Evolutionary conservation across 208 protist species (phyloP).

Genomic region (Acanthamoeba lugdunensis): DNA sequence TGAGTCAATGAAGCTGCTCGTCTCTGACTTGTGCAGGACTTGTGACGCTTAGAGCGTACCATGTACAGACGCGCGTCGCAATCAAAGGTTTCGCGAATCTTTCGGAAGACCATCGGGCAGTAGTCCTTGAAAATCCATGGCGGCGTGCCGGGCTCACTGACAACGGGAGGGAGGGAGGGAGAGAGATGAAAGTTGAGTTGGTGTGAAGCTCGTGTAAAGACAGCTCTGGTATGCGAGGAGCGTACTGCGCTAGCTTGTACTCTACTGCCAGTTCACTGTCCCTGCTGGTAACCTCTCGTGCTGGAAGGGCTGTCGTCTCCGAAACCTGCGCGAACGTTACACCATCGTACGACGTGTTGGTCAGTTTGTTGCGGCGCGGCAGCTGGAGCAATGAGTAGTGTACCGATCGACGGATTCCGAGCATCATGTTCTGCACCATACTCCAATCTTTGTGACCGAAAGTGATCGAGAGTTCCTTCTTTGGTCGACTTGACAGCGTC

Average conservation of each 20-base stretch:
- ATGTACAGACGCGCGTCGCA: slow-evolving; percentile 67
- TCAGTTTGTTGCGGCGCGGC: too few relatives aligned
- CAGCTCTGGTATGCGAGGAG: background rate
- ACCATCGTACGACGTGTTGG: too few relatives aligned
- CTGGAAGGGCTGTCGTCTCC: slow-evolving; percentile 55
- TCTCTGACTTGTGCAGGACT: background rate
- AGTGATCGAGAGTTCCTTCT: slow-evolving; percentile 68
- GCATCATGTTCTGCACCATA: slow-evolving; percentile 72
- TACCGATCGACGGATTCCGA: slow-evolving; percentile 71
- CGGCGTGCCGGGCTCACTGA: slow-evolving; percentile 46
- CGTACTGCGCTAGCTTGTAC: slow-evolving; percentile 71
- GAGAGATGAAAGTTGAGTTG: background rate
- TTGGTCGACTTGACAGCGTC: background rate
- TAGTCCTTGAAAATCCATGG: slow-evolving; percentile 72
- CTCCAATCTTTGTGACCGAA: slow-evolving; percentile 72
- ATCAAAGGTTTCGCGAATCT: slow-evolving; percentile 61
- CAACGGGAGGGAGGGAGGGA: too few relatives aligned
- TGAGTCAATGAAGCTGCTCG: background rate
- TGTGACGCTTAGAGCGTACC: background rate
- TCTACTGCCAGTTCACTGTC: slow-evolving; percentile 58
- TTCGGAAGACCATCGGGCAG: slow-evolving; percentile 68
- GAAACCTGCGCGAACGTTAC: background rate
- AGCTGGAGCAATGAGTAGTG: background rate
- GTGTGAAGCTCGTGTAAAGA: background rate
- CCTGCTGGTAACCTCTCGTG: slow-evolving; percentile 29